phyloP scores from a whole-genome alignment of 179 eudicot genomes.

The Beta macrorhiza region DNA sequence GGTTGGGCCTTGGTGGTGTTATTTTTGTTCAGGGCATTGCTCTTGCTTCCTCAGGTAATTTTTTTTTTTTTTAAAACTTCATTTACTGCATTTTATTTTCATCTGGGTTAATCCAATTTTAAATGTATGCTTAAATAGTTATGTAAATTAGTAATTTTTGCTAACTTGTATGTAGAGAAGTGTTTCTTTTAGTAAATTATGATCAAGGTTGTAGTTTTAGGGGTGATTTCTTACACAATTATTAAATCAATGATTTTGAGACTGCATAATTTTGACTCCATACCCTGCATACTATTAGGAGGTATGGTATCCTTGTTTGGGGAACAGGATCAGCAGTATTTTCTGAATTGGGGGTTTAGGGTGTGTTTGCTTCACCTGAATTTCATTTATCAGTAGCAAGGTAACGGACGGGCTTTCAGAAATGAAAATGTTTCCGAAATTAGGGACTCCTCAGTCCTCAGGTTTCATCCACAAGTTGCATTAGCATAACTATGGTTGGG shows the following conservation, averaged over 20 bases:
- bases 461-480: too few relatives aligned
- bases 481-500: too few relatives aligned
- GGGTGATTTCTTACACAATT: background rate
- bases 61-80: too few relatives aligned
- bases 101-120: background rate
- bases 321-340: background rate
- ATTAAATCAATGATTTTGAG: background rate
- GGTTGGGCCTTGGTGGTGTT: slow-evolving; percentile 71
- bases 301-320: background rate
- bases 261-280: background rate
- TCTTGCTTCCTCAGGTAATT: slow-evolving; percentile 82
- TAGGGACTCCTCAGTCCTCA: too few relatives aligned
- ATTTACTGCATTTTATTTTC: background rate
- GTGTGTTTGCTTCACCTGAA: too few relatives aligned
- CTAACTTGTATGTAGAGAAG: background rate
- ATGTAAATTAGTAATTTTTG: background rate
- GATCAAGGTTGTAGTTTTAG: background rate
- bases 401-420: too few relatives aligned
- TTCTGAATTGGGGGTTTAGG: background rate
- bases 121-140: background rate
- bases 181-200: background rate
- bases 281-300: background rate
- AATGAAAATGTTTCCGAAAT: too few relatives aligned
- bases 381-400: too few relatives aligned
- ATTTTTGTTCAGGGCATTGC: slow-evolving; percentile 68